A percentile compares a stretch with the other conserved stretches of the same genome.
phyloP scores from a whole-genome alignment of 2,329 filamentous ascomycete species.

The Lasiodiplodia hormozganensis region DNA sequence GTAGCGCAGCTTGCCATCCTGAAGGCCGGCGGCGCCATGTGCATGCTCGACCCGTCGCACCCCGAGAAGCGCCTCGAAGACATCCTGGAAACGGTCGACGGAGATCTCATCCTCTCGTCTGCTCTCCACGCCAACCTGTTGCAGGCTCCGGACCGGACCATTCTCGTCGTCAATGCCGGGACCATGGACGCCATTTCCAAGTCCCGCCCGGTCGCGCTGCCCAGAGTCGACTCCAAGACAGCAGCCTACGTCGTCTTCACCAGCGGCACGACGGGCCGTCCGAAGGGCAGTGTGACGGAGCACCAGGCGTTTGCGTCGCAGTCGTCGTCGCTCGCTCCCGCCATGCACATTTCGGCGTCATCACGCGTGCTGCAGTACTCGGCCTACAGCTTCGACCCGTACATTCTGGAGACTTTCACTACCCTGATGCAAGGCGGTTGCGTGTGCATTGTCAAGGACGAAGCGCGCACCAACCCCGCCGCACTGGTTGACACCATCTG shows the following conservation, averaged over 20 bases:
- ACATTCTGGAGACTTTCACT: constrained; percentile 44
- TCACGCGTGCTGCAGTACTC: constrained; percentile 12
- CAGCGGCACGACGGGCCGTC: constrained; percentile 45
- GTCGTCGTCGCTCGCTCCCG: constrained; percentile 30
- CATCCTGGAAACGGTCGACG: constrained; percentile 38
- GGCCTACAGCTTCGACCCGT: constrained; percentile 41
- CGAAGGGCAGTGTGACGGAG: constrained; percentile 42
- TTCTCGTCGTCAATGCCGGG: not conserved
- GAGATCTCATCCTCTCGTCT: constrained; percentile 41
- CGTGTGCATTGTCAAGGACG: constrained; percentile 45
- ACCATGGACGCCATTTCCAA: not conserved
- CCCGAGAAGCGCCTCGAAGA: not conserved
- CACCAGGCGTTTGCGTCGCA: constrained; percentile 39
- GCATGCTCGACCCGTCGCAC: constrained; percentile 41
- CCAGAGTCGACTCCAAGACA: not conserved
- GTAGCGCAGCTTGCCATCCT: constrained; percentile 47
- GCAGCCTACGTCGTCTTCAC: constrained; percentile 41
- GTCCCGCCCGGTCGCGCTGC: constrained; percentile 12
- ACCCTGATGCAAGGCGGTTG: constrained; percentile 48
- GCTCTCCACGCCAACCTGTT: constrained; percentile 24
- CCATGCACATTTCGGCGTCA: constrained; percentile 31
- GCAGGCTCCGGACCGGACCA: not conserved
- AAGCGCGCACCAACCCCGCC: constrained; percentile 52
- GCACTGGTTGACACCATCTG: constrained; percentile 52
- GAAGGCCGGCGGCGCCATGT: constrained; percentile 36